Evolutionary conservation across 2,329 filamentous ascomycete species (phyloP), one percentile per base, ranked within the genome.

Genomic region (Uncinocarpus reesii): DNA sequence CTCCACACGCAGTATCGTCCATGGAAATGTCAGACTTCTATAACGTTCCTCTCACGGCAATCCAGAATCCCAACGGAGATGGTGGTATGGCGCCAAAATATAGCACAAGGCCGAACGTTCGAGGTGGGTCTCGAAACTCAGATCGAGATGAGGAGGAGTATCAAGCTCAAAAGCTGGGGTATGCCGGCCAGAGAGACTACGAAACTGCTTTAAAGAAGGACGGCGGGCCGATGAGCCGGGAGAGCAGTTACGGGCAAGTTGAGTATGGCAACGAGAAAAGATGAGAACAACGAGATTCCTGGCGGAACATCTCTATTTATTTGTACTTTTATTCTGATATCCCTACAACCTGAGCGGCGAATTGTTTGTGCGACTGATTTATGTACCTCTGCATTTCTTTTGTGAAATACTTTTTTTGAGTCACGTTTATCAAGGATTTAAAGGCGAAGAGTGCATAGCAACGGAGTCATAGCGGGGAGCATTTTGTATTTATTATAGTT

Each of bases 91-190:
- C 62, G 54, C 47, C 59, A 47, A 51, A 54, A 49, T 62, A 60
- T 44, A 57, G 47, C n/a, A 52, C 51, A 11, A 52, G 52, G 7
- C 53, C 52, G 32, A 52, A 56, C 20, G 46, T 32, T 36, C 29
- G 38, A 18, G 31, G 21, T 8, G 23, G 38, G 20, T 34, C 41
- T 7, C 34, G 44, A 5, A 23, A 31, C 15, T n/a, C 47, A 4
- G 34, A 41, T 10, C 21, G 32, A 20, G 38, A 47, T 24, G 51
- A 52, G 38, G 55, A 58, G 1, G 54, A 60, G 35, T 67, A 63
- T 51, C 56, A 63, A 7, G 64, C 69, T 49, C 64, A 70, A 54
- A 72, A 72, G 50, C 37, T 68, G 29, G 69, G 68, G 1, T 71
- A 67, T 52, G 66, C 64, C 1, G 68, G 68, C 0, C 64, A 67